Percentiles rank a stretch among this genome's conserved stretches.
Evolutionary conservation across 2,329 filamentous ascomycete species (phyloP).

Genomic region (Colletotrichum sp.): DNA sequence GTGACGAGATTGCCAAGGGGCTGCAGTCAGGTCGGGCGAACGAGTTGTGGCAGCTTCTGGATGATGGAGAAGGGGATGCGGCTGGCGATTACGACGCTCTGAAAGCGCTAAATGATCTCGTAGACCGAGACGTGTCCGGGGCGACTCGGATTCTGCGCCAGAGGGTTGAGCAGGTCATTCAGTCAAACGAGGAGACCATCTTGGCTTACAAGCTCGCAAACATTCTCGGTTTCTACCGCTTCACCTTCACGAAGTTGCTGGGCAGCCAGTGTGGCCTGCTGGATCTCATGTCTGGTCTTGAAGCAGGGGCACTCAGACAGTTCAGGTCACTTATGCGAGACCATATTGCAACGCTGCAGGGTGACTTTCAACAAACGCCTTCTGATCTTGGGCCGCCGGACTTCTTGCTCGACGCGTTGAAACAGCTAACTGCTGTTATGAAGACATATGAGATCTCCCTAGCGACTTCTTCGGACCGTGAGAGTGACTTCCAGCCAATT

Average conservation of each 20-base stretch:
- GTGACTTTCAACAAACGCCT: conserved; percentile 72
- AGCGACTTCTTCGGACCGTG: conserved; percentile 60
- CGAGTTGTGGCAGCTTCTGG: conserved; percentile 79
- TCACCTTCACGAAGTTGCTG: conserved; percentile 83
- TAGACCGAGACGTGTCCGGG: conserved; percentile 83
- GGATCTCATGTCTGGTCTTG: conserved; percentile 70
- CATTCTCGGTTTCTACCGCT: conserved; percentile 85
- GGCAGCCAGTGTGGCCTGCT: conserved; percentile 72
- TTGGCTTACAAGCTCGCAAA: conserved; percentile 90
- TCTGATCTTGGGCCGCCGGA: conserved; percentile 78
- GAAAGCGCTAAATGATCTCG: conserved; percentile 82
- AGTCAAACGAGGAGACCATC: conserved; percentile 89
- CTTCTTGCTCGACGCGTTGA: conserved; percentile 81
- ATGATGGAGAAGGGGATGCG: conserved; percentile 60
- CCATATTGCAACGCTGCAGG: conserved; percentile 76
- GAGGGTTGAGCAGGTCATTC: conserved; percentile 88
- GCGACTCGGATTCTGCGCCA: conserved; percentile 87
- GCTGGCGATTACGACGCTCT: conserved; percentile 74
- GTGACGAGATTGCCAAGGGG: conserved; percentile 83
- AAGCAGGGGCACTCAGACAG: conserved; percentile 79
- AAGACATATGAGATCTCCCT: conserved; percentile 87
- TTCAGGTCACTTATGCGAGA: conserved; percentile 85
- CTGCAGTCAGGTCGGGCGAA: conserved; percentile 81
- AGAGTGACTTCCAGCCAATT: conserved; percentile 76
- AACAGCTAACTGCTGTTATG: conserved; percentile 79